Base-by-base conservation (phyloP, 2,329 filamentous ascomycete species). In the Trichophyton mentagrophytes region DNA sequence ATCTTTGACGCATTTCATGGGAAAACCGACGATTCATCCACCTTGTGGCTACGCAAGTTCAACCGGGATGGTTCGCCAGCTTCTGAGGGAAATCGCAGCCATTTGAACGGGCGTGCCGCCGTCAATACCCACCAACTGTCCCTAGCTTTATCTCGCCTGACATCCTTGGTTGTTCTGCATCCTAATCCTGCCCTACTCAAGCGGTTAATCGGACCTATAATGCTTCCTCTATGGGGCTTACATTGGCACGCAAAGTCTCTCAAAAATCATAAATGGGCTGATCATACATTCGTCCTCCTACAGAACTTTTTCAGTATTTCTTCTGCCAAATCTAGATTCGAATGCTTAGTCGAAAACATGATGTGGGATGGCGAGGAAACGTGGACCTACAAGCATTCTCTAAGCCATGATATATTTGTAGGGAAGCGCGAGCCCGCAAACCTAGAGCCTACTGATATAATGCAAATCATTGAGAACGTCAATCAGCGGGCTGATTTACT, bases 171-270 rank as follows among this genome's bases (percentile, higher is more conserved):
- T 6, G 62, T 74, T 25, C 72, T 74, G 38, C 75, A 76, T 64
- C 74, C 75, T 15, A 76, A 76, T 60, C 75, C 75, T 15, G 70
- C 71, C 3, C 69, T 77, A 15, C 72, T 76, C 17, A 76, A 74
- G 61, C 70, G 75, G 57, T 64, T 76, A 6, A 65, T 77, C 2
- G 69, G 69, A 47, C 74, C 74, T 3, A 68, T 75, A 25, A 65
- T 77, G 38, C 66, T 76, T 22, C 72, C 74, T 3, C 67, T 77
- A 2, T 77, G 75, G 75, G 73, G 74, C 4, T 58, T 77, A 25
- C 65, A 68, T 30, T 76, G 71, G 60, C 73, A 71, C 60, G 65
- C 74, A n/a, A 62, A 68, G 56, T 69, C 74, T 57, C 62, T 72
- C 22, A 56, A 68, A 40, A 64, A 67, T 1, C 61, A 47, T 2